Percentiles rank a stretch among this genome's conserved stretches.
These are phyloP conservation scores for Mycena filopes DNA, from an alignment of 768 basidiomycete genomes.

Conservation along the genomic window DNA sequence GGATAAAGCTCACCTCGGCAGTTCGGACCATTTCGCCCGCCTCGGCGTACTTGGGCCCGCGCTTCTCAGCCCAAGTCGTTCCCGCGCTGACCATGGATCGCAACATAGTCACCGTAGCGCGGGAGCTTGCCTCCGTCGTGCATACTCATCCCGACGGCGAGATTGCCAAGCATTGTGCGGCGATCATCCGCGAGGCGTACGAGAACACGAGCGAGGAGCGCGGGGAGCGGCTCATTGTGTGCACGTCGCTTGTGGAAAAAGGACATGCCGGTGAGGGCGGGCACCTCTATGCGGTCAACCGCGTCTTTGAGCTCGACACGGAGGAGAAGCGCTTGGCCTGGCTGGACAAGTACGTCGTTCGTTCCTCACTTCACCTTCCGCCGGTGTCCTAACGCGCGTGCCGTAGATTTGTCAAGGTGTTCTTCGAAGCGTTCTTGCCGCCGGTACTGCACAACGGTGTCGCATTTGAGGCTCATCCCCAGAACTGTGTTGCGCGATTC, in stretches of 20 bases:
- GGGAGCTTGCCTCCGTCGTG: constrained; percentile 65
- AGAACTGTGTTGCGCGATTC: constrained; percentile 68
- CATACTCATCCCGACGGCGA: constrained; percentile 59
- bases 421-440: constrained; percentile 67
- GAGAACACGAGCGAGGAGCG: constrained; percentile 59
- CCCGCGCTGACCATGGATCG: constrained; percentile 60
- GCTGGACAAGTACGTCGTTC: constrained; percentile 57
- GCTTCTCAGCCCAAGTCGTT: constrained; percentile 64
- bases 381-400: constrained; percentile 7
- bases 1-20: constrained; percentile 67
- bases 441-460: constrained; percentile 65
- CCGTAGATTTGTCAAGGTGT: constrained; percentile 57
- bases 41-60: constrained; percentile 65
- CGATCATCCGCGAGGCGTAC: constrained; percentile 63
- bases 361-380: constrained; percentile 3
- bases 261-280: constrained; percentile 60
- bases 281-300: constrained; percentile 58
- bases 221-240: constrained; percentile 64
- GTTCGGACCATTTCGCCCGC: constrained; percentile 70
- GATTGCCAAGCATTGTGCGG: constrained; percentile 64
- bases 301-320: constrained; percentile 61
- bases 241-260: constrained; percentile 65
- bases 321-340: constrained; percentile 60
- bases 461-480: constrained; percentile 69
- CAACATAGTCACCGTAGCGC: constrained; percentile 62